These are phyloP conservation scores for Punica granatum DNA, from an alignment of 345 rosid species.

Conservation along the genomic window DNA sequence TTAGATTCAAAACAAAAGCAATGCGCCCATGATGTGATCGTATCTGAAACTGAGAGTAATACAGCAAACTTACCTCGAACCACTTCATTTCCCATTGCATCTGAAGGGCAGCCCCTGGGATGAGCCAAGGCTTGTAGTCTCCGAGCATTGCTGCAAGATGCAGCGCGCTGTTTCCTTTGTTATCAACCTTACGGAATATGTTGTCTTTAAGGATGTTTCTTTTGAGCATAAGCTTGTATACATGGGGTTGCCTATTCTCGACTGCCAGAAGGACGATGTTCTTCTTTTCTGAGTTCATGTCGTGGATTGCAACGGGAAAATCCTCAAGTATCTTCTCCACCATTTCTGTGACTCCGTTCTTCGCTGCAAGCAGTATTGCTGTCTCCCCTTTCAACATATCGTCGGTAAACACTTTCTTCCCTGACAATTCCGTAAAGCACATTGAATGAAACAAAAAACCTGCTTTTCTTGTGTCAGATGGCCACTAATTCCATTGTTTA, in stretches of 20 bases:
- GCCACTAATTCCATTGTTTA: no score
- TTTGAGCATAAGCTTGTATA: conserved; percentile 20
- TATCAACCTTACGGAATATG: conserved; percentile 31
- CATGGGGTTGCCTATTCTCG: conserved; percentile 42
- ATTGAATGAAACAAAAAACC: not conserved
- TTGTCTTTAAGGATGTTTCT: conserved; percentile 16
- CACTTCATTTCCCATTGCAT: conserved; percentile 68
- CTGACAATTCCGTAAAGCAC: not conserved
- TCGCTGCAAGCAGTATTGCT: conserved; percentile 24
- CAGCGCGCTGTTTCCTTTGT: conserved; percentile 36
- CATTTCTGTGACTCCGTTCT: conserved; percentile 24
- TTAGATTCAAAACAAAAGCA: not conserved
- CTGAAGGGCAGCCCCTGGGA: conserved; percentile 45
- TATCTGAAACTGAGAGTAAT: not conserved
- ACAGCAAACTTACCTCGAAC: conserved; percentile 31
- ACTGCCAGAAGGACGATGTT: conserved; percentile 36
- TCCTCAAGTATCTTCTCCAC: conserved; percentile 20
- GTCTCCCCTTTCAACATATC: conserved; percentile 12
- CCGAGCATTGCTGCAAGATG: conserved; percentile 45
- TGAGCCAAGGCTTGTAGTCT: conserved; percentile 40
- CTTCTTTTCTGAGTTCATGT: conserved; percentile 19
- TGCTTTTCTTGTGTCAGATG: no score
- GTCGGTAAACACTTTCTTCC: not conserved
- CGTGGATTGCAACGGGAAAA: conserved; percentile 22
- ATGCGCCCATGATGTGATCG: not conserved